These are phyloP conservation scores for Pelargonium exstipulatum DNA, from an alignment of 441 rosid species.

Conservation along the genomic window DNA sequence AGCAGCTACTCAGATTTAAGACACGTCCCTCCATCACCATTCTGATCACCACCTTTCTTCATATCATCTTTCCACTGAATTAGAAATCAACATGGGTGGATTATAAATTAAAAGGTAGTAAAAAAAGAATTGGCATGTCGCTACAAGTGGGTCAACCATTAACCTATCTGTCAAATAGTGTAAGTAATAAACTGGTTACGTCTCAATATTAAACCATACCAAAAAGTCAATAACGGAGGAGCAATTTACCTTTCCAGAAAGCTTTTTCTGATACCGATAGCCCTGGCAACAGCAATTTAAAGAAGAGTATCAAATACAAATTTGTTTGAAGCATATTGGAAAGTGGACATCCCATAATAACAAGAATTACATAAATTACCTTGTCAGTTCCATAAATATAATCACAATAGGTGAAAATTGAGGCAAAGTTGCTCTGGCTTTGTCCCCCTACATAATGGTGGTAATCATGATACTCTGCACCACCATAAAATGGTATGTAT, in stretches of 20 bases:
- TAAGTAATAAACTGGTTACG: too few relatives aligned
- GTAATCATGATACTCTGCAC: slow-evolving; percentile 84
- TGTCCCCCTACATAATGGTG: slow-evolving; percentile 88
- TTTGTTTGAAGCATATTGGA: background rate
- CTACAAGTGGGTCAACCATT: too few relatives aligned
- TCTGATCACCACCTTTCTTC: slow-evolving; percentile 21
- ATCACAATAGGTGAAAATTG: slow-evolving; percentile 93
- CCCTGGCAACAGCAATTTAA: slow-evolving; percentile 39
- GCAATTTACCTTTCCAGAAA: slow-evolving; percentile 52
- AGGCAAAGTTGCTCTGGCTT: slow-evolving; percentile 92
- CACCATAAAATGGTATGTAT: slow-evolving; percentile 85
- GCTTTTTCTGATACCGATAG: slow-evolving; percentile 79
- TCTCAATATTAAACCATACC: slow-evolving; percentile 11
- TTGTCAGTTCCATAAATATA: slow-evolving; percentile 79
- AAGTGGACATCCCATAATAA: background rate
- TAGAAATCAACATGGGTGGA: slow-evolving; percentile 2
- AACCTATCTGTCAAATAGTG: too few relatives aligned
- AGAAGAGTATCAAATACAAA: slow-evolving; percentile 14
- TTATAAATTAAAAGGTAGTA: background rate
- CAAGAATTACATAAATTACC: slow-evolving; percentile 31
- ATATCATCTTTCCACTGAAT: slow-evolving; percentile 47
- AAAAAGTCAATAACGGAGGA: background rate
- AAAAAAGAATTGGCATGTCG: too few relatives aligned
- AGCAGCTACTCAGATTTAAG: slow-evolving; percentile 36
- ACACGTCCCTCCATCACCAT: slow-evolving; percentile 25